Percentiles rank a stretch among this genome's conserved stretches.
These are phyloP conservation scores for Phytopythium ostracodes DNA, from an alignment of 352 stramenopile species.

Conservation along the genomic window DNA sequence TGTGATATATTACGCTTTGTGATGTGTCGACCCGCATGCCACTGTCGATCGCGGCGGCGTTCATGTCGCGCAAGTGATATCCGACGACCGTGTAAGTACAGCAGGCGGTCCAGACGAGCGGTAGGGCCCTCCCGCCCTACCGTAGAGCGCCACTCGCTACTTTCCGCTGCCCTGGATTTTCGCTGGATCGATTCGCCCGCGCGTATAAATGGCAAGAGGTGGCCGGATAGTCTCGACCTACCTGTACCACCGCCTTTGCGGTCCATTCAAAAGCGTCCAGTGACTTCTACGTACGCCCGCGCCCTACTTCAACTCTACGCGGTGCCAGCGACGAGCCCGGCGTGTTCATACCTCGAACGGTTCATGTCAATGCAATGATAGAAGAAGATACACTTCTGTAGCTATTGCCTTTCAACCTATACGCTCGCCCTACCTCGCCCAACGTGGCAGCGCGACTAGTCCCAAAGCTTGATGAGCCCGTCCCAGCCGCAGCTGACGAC, in stretches of 20 bases:
- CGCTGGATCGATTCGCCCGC: neutral
- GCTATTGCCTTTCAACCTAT: neutral
- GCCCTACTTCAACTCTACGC: neutral
- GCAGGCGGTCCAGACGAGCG: neutral
- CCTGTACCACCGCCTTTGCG: no score
- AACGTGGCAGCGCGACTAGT: constrained; percentile 54
- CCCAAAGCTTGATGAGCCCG: constrained; percentile 99
- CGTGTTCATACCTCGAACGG: no score
- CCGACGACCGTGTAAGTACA: neutral
- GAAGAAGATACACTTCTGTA: neutral
- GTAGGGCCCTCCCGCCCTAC: no score
- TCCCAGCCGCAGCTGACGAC: constrained; percentile 99
- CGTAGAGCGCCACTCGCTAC: neutral
- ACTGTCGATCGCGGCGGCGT: neutral
- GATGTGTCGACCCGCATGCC: neutral
- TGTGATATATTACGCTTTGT: neutral
- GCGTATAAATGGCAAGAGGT: neutral
- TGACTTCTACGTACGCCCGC: neutral
- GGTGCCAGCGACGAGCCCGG: neutral
- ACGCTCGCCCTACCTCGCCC: neutral
- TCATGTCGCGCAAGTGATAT: constrained; percentile 4
- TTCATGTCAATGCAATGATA: neutral
- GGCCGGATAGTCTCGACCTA: neutral
- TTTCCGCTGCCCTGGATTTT: neutral
- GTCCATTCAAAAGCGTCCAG: neutral